A percentile compares a stretch with the other conserved stretches of the same genome.
Evolutionary conservation across 768 basidiomycete genomes (phyloP).

Genomic region (Suillus weaverae): DNA sequence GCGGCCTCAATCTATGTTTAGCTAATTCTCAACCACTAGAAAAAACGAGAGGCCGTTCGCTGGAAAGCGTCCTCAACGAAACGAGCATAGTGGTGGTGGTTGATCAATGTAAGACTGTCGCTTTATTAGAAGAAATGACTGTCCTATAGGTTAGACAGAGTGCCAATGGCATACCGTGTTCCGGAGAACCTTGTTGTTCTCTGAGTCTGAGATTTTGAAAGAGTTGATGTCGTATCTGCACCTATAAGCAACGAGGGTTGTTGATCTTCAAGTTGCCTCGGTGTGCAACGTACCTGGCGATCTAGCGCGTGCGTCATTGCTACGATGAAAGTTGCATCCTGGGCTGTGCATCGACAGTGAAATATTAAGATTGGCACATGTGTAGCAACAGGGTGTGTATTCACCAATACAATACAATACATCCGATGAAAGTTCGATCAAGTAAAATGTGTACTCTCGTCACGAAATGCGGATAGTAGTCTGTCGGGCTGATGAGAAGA

Average conservation of each 20-base stretch:
- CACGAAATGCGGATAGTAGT: background rate
- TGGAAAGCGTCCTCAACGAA: too few species aligned
- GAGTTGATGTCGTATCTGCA: conserved; percentile 64
- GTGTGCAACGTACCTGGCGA: too few species aligned
- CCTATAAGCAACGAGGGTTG: too few species aligned
- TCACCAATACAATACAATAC: background rate
- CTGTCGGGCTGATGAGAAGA: conserved; percentile 59
- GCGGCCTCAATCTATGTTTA: too few species aligned
- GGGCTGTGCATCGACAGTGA: background rate
- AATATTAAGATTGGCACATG: background rate
- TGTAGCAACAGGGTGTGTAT: background rate
- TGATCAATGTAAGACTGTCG: too few species aligned
- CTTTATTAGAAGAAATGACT: too few species aligned
- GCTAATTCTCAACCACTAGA: too few species aligned
- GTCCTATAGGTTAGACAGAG: too few species aligned
- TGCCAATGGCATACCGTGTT: conserved; percentile 74
- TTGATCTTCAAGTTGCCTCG: too few species aligned
- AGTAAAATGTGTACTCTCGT: background rate
- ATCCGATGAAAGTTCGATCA: background rate
- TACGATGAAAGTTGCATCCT: background rate
- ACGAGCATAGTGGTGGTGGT: too few species aligned
- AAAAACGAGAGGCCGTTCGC: too few species aligned
- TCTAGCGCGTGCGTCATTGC: background rate
- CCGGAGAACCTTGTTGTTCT: conserved; percentile 79
- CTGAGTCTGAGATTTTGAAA: conserved; percentile 68